A percentile compares a stretch with the other conserved stretches of the same genome.
These are phyloP conservation scores for Fusarium sterilihyphosum DNA, from an alignment of 2,329 filamentous ascomycete species.

Conservation along the genomic window DNA sequence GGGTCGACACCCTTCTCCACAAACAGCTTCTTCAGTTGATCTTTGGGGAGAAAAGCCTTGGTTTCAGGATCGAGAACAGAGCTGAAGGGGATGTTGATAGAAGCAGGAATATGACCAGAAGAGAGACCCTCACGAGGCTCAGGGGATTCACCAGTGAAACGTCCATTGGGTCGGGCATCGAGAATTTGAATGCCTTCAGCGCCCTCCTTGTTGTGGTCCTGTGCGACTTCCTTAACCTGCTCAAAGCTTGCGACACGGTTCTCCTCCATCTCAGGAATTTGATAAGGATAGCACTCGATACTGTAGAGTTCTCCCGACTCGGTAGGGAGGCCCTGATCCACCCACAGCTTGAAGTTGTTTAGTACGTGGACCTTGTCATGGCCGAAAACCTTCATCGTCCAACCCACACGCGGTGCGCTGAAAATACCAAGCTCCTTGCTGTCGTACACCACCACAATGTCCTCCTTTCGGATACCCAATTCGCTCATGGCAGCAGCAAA, in stretches of 20 bases:
- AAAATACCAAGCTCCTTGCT: constrained; percentile 92
- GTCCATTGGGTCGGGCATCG: constrained; percentile 82
- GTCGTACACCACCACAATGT: constrained; percentile 94
- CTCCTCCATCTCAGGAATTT: constrained; percentile 68
- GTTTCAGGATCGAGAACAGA: constrained; percentile 83
- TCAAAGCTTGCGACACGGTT: constrained; percentile 82
- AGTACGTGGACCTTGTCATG: constrained; percentile 88
- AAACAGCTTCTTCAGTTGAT: constrained; percentile 80
- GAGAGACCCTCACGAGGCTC: constrained; percentile 88
- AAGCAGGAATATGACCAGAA: constrained; percentile 91
- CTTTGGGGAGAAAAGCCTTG: constrained; percentile 79
- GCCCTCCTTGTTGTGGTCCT: constrained; percentile 83
- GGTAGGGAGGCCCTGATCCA: constrained; percentile 81
- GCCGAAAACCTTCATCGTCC: constrained; percentile 92
- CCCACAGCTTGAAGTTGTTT: constrained; percentile 97
- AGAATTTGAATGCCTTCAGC: constrained; percentile 86
- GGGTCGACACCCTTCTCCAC: constrained; percentile 82
- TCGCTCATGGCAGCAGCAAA: constrained; percentile 91
- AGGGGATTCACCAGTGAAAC: constrained; percentile 84
- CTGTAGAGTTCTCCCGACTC: constrained; percentile 81
- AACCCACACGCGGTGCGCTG: constrained; percentile 90
- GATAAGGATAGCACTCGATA: constrained; percentile 72
- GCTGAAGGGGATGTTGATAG: constrained; percentile 82
- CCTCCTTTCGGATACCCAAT: constrained; percentile 86
- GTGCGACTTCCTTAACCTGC: constrained; percentile 79